Percentiles rank a stretch among this genome's conserved stretches.
phyloP scores from a whole-genome alignment of 2,329 filamentous ascomycete genomes.

The Mariannaea elegans region DNA sequence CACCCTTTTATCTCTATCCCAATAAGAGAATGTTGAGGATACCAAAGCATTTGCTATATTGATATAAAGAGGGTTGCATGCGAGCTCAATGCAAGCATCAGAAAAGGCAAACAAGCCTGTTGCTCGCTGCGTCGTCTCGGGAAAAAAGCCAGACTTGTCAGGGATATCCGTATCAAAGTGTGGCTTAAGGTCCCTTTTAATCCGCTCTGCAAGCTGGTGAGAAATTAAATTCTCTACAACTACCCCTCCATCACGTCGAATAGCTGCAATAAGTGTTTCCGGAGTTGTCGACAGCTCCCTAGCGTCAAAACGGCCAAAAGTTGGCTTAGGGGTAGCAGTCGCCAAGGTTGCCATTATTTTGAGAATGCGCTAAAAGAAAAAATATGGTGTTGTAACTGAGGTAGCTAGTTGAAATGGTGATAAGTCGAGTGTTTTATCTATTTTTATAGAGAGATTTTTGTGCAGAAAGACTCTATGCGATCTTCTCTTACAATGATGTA shows the following conservation, averaged over 20 bases:
- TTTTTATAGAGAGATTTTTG: too few species aligned
- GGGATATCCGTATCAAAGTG: constrained; percentile 47
- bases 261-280: too few species aligned
- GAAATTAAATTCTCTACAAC: constrained; percentile 49
- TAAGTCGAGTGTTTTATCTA: too few species aligned
- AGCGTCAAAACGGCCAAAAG: too few species aligned
- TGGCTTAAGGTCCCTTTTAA: constrained; percentile 49
- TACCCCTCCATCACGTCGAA: constrained; percentile 47
- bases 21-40: constrained; percentile 11
- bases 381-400: too few species aligned
- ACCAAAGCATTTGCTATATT: constrained; percentile 19
- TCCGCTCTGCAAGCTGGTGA: constrained; percentile 43
- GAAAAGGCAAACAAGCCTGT: constrained; percentile 45
- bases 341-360: too few species aligned
- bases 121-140: constrained; percentile 49
- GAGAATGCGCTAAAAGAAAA: too few species aligned
- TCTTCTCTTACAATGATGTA: too few species aligned
- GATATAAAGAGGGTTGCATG: constrained; percentile 37
- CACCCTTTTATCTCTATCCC: constrained; percentile 5
- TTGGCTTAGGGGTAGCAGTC: too few species aligned
- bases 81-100: constrained; percentile 49
- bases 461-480: too few species aligned
- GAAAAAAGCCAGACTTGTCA: constrained; percentile 52
- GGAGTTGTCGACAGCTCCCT: too few species aligned
- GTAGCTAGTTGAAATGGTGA: too few species aligned